A percentile compares a stretch with the other conserved stretches of the same genome.
These are phyloP conservation scores for Dactylellina drechsleri DNA, from an alignment of 2,329 filamentous ascomycete species.

Conservation along the genomic window DNA sequence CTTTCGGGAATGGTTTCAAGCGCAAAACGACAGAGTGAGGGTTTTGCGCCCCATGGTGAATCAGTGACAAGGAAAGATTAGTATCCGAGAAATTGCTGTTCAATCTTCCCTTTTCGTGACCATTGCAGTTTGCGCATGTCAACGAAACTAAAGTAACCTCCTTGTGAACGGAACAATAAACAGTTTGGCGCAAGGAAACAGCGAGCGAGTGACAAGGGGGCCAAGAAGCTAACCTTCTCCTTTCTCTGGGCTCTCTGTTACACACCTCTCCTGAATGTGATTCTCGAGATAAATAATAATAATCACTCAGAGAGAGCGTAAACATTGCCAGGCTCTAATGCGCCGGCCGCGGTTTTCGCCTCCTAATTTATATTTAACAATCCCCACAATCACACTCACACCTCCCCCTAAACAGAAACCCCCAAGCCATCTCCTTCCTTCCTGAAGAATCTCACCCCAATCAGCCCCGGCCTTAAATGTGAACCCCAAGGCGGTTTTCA, in stretches of 20 bases:
- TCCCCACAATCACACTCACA: constrained; percentile 52
- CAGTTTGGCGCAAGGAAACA: constrained; percentile 39
- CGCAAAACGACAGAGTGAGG: constrained; percentile 22
- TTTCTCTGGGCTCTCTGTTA: constrained; percentile 33
- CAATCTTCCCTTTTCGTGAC: constrained; percentile 31
- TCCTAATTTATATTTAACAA: constrained; percentile 55
- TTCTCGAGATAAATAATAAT: constrained; percentile 41
- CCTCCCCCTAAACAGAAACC: constrained; percentile 18
- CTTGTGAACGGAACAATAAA: constrained; percentile 31
- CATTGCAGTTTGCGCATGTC: constrained; percentile 4
- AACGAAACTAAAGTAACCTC: neutral
- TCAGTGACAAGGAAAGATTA: constrained; percentile 49
- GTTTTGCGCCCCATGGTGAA: constrained; percentile 28
- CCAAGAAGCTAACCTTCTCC: constrained; percentile 45
- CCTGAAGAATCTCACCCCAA: constrained; percentile 41
- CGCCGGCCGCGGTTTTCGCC: constrained; percentile 38
- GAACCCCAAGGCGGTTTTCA: constrained; percentile 50
- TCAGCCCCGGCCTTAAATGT: constrained; percentile 50
- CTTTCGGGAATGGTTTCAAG: constrained; percentile 39
- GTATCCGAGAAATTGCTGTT: constrained; percentile 46
- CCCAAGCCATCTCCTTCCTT: constrained; percentile 41
- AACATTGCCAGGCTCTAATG: constrained; percentile 36
- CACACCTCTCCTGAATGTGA: constrained; percentile 52
- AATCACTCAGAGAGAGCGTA: constrained; percentile 44
- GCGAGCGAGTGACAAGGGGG: constrained; percentile 37